These are phyloP conservation scores for Neoboletus subvelutipes DNA, from an alignment of 768 basidiomycete species.

Conservation along the genomic window DNA sequence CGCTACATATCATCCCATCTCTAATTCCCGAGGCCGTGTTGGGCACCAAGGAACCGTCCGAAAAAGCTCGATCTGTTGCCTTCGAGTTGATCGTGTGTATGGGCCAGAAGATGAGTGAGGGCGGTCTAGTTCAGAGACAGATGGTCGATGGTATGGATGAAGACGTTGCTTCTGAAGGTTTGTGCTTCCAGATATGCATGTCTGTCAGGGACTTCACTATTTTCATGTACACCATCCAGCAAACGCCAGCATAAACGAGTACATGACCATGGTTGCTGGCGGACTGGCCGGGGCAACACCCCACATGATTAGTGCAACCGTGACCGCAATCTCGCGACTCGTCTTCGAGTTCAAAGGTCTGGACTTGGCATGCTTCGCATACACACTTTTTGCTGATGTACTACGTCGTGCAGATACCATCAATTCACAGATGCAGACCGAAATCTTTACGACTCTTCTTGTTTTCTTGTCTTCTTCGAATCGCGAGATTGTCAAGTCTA, in stretches of 20 bases:
- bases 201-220: constrained; percentile 3
- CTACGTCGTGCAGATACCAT: constrained; percentile 53
- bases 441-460: constrained; percentile 81
- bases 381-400: not conserved
- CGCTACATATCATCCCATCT: constrained; percentile 81
- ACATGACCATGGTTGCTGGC: constrained; percentile 94
- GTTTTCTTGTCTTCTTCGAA: constrained; percentile 93
- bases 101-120: constrained; percentile 88
- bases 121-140: constrained; percentile 77
- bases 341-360: constrained; percentile 95
- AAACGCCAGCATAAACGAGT: constrained; percentile 81
- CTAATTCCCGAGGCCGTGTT: constrained; percentile 93
- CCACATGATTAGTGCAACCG: constrained; percentile 97
- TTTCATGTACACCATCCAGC: constrained; percentile 38
- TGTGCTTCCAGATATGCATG: constrained; percentile 1
- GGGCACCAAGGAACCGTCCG: constrained; percentile 95
- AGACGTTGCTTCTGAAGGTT: constrained; percentile 49
- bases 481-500: constrained; percentile 96
- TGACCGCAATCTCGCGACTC: constrained; percentile 90
- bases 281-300: constrained; percentile 91
- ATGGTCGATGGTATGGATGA: constrained; percentile 85
- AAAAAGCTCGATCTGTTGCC: constrained; percentile 83
- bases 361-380: not conserved
- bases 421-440: constrained; percentile 68
- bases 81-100: constrained; percentile 89